phyloP scores from a whole-genome alignment of 495 filamentous ascomycete genomes.

The Talaromyces proteolyticus region DNA sequence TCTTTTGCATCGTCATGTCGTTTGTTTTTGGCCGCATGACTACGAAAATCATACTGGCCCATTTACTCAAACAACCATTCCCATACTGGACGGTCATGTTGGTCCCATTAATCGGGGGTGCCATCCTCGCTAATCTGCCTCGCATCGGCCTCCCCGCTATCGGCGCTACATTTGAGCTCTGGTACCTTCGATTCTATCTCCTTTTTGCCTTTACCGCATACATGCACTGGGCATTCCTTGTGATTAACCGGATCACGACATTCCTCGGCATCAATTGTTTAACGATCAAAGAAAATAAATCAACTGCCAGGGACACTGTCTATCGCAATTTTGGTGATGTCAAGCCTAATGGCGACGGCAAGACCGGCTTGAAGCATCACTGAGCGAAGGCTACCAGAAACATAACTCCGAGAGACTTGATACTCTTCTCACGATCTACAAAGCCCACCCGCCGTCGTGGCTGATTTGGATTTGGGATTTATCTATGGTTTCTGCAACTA shows the following conservation, averaged over 20 bases:
- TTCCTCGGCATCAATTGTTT: constrained; percentile 92
- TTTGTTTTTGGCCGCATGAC: constrained; percentile 99
- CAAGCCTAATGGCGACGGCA: constrained; percentile 4
- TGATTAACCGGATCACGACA: constrained; percentile 85
- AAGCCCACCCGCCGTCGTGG: no score
- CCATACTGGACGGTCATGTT: constrained; percentile 95
- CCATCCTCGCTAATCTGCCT: constrained; percentile 77
- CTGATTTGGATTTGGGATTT: no score
- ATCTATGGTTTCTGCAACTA: no score
- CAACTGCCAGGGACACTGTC: constrained; percentile 28
- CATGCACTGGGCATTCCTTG: constrained; percentile 84
- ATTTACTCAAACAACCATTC: constrained; percentile 89
- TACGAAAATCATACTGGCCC: constrained; percentile 97
- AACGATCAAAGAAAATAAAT: constrained; percentile 67
- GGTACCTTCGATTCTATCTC: constrained; percentile 80
- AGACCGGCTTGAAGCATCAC: constrained; percentile 18
- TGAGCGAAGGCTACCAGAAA: no score
- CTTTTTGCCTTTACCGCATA: constrained; percentile 76
- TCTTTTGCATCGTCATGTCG: constrained; percentile 90
- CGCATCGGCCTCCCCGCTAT: constrained; percentile 63
- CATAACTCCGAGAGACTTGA: no score
- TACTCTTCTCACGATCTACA: no score
- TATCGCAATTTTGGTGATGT: constrained; percentile 31
- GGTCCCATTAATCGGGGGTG: constrained; percentile 76
- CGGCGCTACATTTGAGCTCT: constrained; percentile 56